phyloP scores from a whole-genome alignment of 1,139 yeast genomes.

The Debaryomyces subglobosus region DNA sequence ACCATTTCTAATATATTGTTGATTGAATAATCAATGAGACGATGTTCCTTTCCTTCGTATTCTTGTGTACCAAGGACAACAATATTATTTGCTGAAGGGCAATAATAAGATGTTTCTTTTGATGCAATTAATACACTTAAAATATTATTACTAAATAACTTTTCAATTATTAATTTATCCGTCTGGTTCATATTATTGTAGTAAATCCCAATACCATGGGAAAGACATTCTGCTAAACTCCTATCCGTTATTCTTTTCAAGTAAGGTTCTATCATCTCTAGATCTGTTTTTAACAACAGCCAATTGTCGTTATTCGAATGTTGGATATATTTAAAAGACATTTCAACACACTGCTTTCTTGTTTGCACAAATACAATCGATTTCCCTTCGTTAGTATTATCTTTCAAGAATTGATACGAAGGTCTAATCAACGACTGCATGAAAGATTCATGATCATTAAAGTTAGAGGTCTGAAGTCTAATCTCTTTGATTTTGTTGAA shows the following conservation, averaged over 20 bases:
- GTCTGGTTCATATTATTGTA: slow-evolving; percentile 59
- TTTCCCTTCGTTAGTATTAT: slow-evolving; percentile 29
- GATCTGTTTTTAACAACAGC: slow-evolving; percentile 26
- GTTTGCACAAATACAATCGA: slow-evolving; percentile 60
- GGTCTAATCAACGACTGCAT: slow-evolving; percentile 56
- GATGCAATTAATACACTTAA: slow-evolving; percentile 61
- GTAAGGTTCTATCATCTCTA: slow-evolving; percentile 42
- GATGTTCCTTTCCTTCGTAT: slow-evolving; percentile 73
- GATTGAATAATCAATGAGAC: slow-evolving; percentile 69
- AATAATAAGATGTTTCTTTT: slow-evolving; percentile 52
- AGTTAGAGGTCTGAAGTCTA: slow-evolving; percentile 54
- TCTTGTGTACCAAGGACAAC: slow-evolving; percentile 71
- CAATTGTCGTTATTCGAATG: slow-evolving; percentile 34
- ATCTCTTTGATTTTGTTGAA: slow-evolving; percentile 58
- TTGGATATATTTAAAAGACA: slow-evolving; percentile 49
- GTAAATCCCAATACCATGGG: slow-evolving; percentile 69
- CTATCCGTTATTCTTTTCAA: slow-evolving; percentile 51
- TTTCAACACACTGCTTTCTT: slow-evolving; percentile 56
- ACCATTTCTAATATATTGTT: slow-evolving; percentile 73
- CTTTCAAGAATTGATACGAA: slow-evolving; percentile 31
- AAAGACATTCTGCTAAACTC: slow-evolving; percentile 45
- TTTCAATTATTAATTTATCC: slow-evolving; percentile 60
- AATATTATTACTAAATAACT: slow-evolving; percentile 51
- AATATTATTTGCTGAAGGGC: slow-evolving; percentile 59
- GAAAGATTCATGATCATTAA: slow-evolving; percentile 51